Evolutionary conservation across 2,329 filamentous ascomycete genomes (phyloP), one percentile per base, ranked within the genome.

Genomic region (Ophiostoma sp.): DNA sequence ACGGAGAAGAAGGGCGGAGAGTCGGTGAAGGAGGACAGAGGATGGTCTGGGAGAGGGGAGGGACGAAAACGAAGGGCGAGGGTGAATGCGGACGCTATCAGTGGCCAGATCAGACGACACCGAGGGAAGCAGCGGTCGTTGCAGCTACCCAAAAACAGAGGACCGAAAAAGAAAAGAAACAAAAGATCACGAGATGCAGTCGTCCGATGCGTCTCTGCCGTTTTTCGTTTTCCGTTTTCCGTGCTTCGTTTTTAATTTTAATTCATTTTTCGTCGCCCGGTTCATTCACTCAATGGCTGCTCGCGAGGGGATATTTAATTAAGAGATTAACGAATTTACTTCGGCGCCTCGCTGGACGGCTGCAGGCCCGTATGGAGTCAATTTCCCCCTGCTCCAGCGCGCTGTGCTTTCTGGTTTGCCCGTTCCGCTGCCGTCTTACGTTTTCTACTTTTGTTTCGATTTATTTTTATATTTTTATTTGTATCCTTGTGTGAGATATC

Each of bases 41-140:
- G 58, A 18, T 40, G 38, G 55, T 60, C 55, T 60, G 40, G 27
- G 42, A 63, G 60, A 63, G 40, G 60, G 40, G 60, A 42, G 60
- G 36, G 60, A 63, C 60, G 60, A 63, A 63, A 63, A 63, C n/a
- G 60, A 42, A 44, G 60, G 44, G 38, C n/a, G 60, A 63, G 60
- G 60, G 60, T 63, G 60, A 63, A 63, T 63, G 9, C 60, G 60
- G 60, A 42, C 60, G 60, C 60, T 63, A 63, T 63, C 38, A 63
- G 8, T 63, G 60, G 40, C n/a, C 40, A 63, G 60, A 63, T 63
- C 60, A 63, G 40, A 63, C 60, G 60, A 63, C 60, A 42, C 60
- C 60, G 38, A 12, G 60, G 60, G 60, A 63, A 63, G 16, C 40
- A 63, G 60, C 60, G 60, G 42, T n/a, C 18, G 60, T 42, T 27